These are phyloP conservation scores for Penicillium flavigenum DNA, from an alignment of 495 filamentous ascomycete species.

Conservation along the genomic window DNA sequence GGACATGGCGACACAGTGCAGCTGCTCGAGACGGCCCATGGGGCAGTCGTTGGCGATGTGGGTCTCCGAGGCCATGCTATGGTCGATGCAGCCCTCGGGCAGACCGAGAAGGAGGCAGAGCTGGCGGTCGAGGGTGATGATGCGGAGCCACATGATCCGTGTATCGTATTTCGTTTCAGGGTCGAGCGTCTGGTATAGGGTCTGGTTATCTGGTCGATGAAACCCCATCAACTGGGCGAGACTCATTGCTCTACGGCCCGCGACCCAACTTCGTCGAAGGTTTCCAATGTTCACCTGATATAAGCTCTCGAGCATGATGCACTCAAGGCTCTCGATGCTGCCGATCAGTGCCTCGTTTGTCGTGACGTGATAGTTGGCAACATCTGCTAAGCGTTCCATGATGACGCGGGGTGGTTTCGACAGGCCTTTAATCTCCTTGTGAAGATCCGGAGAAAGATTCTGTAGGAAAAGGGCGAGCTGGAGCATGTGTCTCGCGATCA, in stretches of 20 bases:
- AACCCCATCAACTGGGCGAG: conserved; percentile 45
- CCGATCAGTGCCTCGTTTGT: conserved; percentile 9
- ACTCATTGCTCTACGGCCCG: conserved; percentile 41
- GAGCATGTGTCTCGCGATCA: conserved; percentile 19
- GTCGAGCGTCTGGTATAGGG: conserved; percentile 13
- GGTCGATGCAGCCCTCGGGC: conserved; percentile 39
- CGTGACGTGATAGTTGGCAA: conserved; percentile 9
- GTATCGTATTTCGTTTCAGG: conserved; percentile 16
- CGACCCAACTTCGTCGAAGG: conserved; percentile 41
- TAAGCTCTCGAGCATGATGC: conserved; percentile 42
- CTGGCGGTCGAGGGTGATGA: conserved; percentile 40
- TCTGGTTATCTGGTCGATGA: conserved; percentile 24
- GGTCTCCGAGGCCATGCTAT: conserved; percentile 23
- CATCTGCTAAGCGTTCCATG: conserved; percentile 7
- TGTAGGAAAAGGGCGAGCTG: conserved; percentile 13
- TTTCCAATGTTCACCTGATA: conserved; percentile 46
- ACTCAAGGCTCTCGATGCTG: conserved; percentile 42
- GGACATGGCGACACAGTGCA: conserved; percentile 21
- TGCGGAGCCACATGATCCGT: conserved; percentile 28
- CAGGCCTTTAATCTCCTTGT: conserved; percentile 1
- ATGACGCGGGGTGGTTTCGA: conserved; percentile 12
- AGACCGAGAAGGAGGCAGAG: conserved; percentile 49
- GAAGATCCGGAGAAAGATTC: conserved; percentile 6
- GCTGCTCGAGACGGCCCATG: conserved; percentile 19
- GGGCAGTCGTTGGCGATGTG: conserved; percentile 11